Evolutionary conservation across 257 asterid species (phyloP).

Genomic region (Fraxinus anomala): DNA sequence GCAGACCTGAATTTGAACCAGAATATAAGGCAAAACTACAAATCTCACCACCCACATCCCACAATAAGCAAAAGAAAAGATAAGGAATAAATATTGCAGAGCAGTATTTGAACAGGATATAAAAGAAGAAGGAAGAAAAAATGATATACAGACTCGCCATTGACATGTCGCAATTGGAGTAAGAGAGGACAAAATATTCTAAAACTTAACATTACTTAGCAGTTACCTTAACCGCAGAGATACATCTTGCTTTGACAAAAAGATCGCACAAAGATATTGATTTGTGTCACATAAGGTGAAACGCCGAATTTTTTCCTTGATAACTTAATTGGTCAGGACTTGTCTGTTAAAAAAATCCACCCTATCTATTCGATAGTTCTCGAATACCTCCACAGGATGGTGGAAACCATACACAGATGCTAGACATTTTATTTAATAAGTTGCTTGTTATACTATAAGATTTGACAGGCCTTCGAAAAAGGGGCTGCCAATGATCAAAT

Average conservation of each 20-base stretch:
- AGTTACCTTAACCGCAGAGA: neutral
- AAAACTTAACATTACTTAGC: neutral
- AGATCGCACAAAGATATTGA: neutral
- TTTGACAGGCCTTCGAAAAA: neutral
- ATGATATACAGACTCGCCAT: neutral
- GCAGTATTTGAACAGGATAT: neutral
- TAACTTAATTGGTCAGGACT: neutral
- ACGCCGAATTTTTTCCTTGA: neutral
- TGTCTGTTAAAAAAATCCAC: neutral
- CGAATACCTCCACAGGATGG: neutral
- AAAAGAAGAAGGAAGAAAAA: neutral
- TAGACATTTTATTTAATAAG: neutral
- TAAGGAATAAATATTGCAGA: neutral
- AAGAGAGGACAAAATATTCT: neutral
- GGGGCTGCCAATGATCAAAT: neutral
- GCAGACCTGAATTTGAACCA: slow-evolving; percentile 69
- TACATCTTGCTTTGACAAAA: neutral
- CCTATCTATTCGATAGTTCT: neutral
- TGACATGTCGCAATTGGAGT: neutral
- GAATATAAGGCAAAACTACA: neutral
- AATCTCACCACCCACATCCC: neutral
- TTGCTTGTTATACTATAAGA: neutral
- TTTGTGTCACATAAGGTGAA: neutral
- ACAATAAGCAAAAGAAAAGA: neutral
- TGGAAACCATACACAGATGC: neutral